Evolutionary conservation across 805 yeast species (phyloP).

Genomic region (Martiniozyma abietophila): DNA sequence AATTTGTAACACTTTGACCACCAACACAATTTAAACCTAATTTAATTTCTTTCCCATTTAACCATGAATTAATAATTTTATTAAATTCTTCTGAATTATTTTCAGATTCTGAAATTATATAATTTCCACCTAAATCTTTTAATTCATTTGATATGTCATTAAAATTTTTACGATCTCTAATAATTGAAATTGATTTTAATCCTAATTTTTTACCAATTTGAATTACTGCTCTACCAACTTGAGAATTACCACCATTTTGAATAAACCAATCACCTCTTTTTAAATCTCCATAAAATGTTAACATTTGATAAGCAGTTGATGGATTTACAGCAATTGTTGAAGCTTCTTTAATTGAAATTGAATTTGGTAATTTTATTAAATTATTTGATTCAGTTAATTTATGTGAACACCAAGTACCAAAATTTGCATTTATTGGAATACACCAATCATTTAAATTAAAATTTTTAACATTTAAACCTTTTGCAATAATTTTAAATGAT

Average conservation of each 20-base stretch:
- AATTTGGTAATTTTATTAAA: slow-evolving; percentile 51
- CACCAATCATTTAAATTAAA: slow-evolving; percentile 78
- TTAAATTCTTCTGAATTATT: slow-evolving; percentile 61
- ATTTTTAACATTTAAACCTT: slow-evolving; percentile 42
- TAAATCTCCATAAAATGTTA: slow-evolving; percentile 56
- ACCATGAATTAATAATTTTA: slow-evolving; percentile 46
- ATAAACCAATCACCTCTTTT: slow-evolving; percentile 80
- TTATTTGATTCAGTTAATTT: slow-evolving; percentile 44
- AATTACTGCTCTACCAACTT: slow-evolving; percentile 85
- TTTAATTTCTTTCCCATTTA: slow-evolving; percentile 45
- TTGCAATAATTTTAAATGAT: slow-evolving; percentile 69
- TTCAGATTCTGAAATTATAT: slow-evolving; percentile 84
- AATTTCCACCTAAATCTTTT: slow-evolving; percentile 66
- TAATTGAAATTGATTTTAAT: slow-evolving; percentile 74
- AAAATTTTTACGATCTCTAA: slow-evolving; percentile 76
- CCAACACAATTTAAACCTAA: slow-evolving; percentile 91
- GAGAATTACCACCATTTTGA: slow-evolving; percentile 95
- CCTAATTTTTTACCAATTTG: slow-evolving; percentile 80
- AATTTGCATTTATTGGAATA: slow-evolving; percentile 64
- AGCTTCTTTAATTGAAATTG: slow-evolving; percentile 50
- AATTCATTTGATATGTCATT: slow-evolving; percentile 49
- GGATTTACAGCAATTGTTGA: slow-evolving; percentile 93
- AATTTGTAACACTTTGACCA: slow-evolving; percentile 72
- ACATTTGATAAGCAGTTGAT: slow-evolving; percentile 82
- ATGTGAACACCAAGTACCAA: slow-evolving; percentile 92